A percentile compares a stretch with the other conserved stretches of the same genome.
Conservation (phyloP, 2,329 filamentous ascomycete genomes). For the Pestalotiopsis fici region DNA sequence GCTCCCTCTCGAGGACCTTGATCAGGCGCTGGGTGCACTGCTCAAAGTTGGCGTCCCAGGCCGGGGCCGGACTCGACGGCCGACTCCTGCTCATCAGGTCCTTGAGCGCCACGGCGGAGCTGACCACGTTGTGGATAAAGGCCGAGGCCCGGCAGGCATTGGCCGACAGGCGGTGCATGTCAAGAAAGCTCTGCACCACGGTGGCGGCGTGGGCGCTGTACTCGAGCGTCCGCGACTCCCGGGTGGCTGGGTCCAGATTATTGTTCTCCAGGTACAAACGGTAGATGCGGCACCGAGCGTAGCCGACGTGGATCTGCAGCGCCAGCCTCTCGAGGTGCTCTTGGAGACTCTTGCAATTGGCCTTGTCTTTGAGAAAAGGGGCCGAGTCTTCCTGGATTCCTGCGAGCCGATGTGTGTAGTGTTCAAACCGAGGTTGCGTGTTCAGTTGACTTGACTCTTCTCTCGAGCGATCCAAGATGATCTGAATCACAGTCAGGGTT, state of each 20-base stretch:
- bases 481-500: neutral
- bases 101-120: conserved; percentile 4
- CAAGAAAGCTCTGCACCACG: conserved; percentile 2
- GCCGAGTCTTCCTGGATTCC: neutral
- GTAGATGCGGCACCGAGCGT: neutral
- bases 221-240: neutral
- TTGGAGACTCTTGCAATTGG: neutral
- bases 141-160: conserved; percentile 1
- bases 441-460: neutral
- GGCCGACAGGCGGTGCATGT: conserved; percentile 3
- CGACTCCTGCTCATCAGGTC: neutral
- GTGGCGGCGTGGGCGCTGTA: conserved; percentile 4
- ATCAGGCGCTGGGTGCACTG: conserved; percentile 1
- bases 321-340: conserved; percentile 1
- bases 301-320: neutral
- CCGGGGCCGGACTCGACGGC: neutral
- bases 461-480: conserved; percentile 5
- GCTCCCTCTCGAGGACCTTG: neutral
- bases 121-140: conserved; percentile 6
- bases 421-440: neutral
- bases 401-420: neutral
- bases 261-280: conserved; percentile 3
- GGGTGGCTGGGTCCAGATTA: neutral
- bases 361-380: neutral
- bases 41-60: conserved; percentile 6